Base-by-base conservation (phyloP, 805 yeast genomes). In the Helenozyma rhizophorensis region DNA sequence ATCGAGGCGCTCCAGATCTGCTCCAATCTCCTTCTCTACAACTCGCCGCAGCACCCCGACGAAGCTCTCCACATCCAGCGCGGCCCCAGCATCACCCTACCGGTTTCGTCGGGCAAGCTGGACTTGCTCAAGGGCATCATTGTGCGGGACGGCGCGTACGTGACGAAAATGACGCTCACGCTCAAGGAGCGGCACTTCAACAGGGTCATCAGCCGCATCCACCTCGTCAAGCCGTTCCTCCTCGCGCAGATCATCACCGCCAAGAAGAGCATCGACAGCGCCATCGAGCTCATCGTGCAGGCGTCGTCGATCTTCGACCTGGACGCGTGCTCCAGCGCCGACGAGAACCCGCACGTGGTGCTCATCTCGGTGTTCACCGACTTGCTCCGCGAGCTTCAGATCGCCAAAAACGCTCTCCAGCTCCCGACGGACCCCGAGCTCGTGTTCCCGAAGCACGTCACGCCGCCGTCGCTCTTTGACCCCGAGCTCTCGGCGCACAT, bases 51-150 rank as follows among this genome's bases (percentile, higher is more conserved):
- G 30, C 54, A 51, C 19, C 66, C 68, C 3, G 60, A 58, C 30
- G 42, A 45, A 2, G 37, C 28, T 7, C 38, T 47, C 18, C 43
- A 40, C 25, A 50, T 53, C n/a, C 60, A 54, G 34, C 34, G 62
- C 10, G 70, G 68, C 1, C 66, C 68, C 17, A 25, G 44, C 12
- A 67, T 76, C 32, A 78, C 72, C 36, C 60, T 82, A 31, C 83
- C 88, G 0, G 56, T 82, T 6, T 62, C 78, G 0, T 66, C 78
- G 0, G 60, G 68, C 11, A 72, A 78, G 34, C 70, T 72, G 35
- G 82, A 78, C 36, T 56, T 65, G 3, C 54, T 80, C 11, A 78
- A 79, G 39, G 90, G 90, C 0, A 65, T 76, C 1, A 52, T 81
- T 0, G 72, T 75, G 0, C 54, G 89, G 31, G 69, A 65, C 33